Conservation (phyloP, 345 rosid genomes). For the Mallotus nudiflorus region DNA sequence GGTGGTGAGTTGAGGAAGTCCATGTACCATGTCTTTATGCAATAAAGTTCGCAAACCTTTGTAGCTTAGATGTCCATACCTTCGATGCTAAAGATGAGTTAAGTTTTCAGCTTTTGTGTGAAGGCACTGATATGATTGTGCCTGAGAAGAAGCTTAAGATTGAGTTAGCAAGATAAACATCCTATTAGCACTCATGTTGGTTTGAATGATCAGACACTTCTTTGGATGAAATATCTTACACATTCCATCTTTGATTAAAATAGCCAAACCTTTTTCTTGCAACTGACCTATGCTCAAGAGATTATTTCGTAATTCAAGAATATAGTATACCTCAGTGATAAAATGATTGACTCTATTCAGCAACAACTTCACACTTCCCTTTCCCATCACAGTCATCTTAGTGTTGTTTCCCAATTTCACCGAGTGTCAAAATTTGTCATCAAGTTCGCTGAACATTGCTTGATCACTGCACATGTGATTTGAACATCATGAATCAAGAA, state of each 20-base stretch:
- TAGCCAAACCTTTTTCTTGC: too few relatives aligned
- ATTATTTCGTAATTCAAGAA: too few relatives aligned
- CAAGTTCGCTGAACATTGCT: background rate
- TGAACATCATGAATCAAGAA: constrained; percentile 3
- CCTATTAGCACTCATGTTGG: too few relatives aligned
- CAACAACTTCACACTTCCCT: constrained; percentile 1
- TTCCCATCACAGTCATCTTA: background rate
- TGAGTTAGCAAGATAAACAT: too few relatives aligned
- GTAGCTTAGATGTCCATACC: background rate
- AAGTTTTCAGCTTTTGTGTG: background rate
- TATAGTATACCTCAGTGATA: too few relatives aligned
- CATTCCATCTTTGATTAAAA: too few relatives aligned
- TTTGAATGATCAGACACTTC: too few relatives aligned
- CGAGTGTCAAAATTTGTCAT: background rate
- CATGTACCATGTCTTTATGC: background rate
- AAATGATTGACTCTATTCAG: background rate
- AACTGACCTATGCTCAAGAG: too few relatives aligned
- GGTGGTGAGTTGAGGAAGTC: background rate
- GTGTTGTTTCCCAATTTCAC: constrained; percentile 10
- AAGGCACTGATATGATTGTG: background rate
- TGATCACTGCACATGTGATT: constrained; percentile 3
- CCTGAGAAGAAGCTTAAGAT: background rate
- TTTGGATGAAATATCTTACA: too few relatives aligned
- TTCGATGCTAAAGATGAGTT: background rate
- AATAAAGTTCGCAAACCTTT: background rate